phyloP scores from a whole-genome alignment of 1,284 basidiomycete species.

The Puccinia novopanici region DNA sequence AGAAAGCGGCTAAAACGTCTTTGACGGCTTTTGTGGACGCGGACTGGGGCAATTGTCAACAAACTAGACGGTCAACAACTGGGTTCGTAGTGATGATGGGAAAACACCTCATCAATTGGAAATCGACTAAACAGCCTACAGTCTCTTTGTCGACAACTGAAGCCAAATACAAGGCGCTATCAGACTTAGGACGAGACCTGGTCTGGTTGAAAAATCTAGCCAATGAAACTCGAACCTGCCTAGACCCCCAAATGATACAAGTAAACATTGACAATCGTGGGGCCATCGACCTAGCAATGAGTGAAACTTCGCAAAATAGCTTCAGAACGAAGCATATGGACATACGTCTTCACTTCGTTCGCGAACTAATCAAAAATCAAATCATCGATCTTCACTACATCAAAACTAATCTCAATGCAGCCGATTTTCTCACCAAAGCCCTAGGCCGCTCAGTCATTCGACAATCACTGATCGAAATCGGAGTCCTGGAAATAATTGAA shows the following conservation, averaged over 20 bases:
- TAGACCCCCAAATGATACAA: constrained; percentile 55
- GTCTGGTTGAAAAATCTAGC: constrained; percentile 59
- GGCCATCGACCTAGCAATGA: constrained; percentile 58
- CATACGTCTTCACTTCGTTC: constrained; percentile 61
- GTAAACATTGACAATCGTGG: constrained; percentile 60
- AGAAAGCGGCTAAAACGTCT: neutral
- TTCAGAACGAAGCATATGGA: constrained; percentile 63
- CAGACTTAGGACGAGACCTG: constrained; percentile 63
- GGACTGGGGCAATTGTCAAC: constrained; percentile 8
- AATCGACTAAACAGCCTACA: constrained; percentile 60
- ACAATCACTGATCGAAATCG: too few species aligned
- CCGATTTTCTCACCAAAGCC: constrained; percentile 61
- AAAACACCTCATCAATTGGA: constrained; percentile 57
- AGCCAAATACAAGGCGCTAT: constrained; percentile 62
- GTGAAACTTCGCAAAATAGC: too few species aligned
- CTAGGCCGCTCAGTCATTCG: too few species aligned
- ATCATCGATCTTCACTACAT: constrained; percentile 58
- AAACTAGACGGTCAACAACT: neutral
- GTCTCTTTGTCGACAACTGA: constrained; percentile 61
- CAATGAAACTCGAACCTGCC: constrained; percentile 53
- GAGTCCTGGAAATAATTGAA: too few species aligned
- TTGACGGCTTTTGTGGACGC: neutral
- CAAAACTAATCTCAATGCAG: constrained; percentile 58
- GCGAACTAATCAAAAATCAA: constrained; percentile 58
- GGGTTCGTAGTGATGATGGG: neutral